A percentile compares a stretch with the other conserved stretches of the same genome.
Evolutionary conservation across 768 basidiomycete species (phyloP).

Genomic region (Gloeophyllum trabeum): DNA sequence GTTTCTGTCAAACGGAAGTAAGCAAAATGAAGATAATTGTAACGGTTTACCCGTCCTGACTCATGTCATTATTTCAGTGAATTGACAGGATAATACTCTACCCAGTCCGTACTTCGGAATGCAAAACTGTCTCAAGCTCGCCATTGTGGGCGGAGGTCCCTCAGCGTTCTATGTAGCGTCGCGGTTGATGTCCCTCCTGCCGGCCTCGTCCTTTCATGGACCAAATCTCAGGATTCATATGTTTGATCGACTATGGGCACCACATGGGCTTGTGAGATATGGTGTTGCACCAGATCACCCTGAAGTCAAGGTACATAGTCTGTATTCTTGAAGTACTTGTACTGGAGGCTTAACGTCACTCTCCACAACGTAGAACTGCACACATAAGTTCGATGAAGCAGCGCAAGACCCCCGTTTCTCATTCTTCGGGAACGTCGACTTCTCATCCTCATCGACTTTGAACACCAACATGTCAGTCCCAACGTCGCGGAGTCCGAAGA

Average conservation of each 20-base stretch:
- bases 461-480: slow-evolving; percentile 10
- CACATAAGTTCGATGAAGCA: slow-evolving; percentile 82
- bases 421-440: slow-evolving; percentile 87
- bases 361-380: slow-evolving; percentile 66
- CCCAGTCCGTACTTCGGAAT: slow-evolving; percentile 4
- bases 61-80: no score
- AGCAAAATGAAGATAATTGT: no score
- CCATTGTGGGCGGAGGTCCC: slow-evolving; percentile 88
- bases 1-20: no score
- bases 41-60: no score
- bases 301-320: slow-evolving; percentile 74
- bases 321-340: slow-evolving; percentile 1
- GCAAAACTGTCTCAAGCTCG: slow-evolving; percentile 57
- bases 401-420: slow-evolving; percentile 72
- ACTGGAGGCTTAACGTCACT: not conserved
- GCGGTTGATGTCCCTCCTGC: slow-evolving; percentile 59
- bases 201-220: slow-evolving; percentile 24
- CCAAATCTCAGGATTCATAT: slow-evolving; percentile 56
- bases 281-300: slow-evolving; percentile 98
- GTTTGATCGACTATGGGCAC: slow-evolving; percentile 89
- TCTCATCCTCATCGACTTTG: slow-evolving; percentile 18
- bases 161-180: slow-evolving; percentile 96
- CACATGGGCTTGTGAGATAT: slow-evolving; percentile 90
- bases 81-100: not conserved
- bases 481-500: slow-evolving; percentile 34